phyloP scores from a whole-genome alignment of 2,329 filamentous ascomycete species.

The Simplicillium sp. region DNA sequence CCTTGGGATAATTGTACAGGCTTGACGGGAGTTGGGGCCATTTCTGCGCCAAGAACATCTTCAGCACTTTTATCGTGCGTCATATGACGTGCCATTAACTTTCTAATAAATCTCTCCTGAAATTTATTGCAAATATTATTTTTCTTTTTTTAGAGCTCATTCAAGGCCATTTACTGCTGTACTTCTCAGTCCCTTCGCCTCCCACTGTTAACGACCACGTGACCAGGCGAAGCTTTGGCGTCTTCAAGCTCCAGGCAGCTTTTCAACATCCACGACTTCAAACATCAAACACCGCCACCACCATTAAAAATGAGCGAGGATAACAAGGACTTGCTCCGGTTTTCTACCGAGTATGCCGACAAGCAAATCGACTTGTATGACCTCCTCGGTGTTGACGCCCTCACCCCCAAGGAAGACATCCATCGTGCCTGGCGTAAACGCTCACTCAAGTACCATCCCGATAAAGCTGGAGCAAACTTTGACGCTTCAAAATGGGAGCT shows the following conservation, averaged over 20 bases:
- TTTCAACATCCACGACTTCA: neutral
- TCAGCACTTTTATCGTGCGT: no score
- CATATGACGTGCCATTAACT: no score
- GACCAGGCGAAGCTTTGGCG: neutral
- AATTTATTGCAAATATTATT: no score
- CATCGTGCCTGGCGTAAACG: conserved; percentile 76
- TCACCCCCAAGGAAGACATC: conserved; percentile 61
- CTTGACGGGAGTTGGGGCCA: no score
- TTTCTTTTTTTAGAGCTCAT: no score
- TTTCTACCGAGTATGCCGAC: conserved; percentile 49
- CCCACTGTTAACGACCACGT: no score
- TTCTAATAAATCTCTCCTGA: no score
- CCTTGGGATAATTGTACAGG: no score
- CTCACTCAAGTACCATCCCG: conserved; percentile 85
- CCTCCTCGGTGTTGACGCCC: conserved; percentile 57
- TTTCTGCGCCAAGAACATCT: no score
- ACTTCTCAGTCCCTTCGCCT: no score
- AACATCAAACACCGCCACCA: neutral
- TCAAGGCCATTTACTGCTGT: no score
- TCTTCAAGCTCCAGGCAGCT: neutral
- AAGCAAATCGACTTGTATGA: conserved; percentile 68
- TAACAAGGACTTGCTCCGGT: conserved; percentile 39
- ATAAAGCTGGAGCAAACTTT: conserved; percentile 70
- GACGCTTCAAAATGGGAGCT: conserved; percentile 78
- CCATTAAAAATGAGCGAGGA: conserved; percentile 20